Evolutionary conservation across 108 stramenopile species (phyloP), one percentile per base, ranked within the genome.

Genomic region (Seminavis robusta): DNA sequence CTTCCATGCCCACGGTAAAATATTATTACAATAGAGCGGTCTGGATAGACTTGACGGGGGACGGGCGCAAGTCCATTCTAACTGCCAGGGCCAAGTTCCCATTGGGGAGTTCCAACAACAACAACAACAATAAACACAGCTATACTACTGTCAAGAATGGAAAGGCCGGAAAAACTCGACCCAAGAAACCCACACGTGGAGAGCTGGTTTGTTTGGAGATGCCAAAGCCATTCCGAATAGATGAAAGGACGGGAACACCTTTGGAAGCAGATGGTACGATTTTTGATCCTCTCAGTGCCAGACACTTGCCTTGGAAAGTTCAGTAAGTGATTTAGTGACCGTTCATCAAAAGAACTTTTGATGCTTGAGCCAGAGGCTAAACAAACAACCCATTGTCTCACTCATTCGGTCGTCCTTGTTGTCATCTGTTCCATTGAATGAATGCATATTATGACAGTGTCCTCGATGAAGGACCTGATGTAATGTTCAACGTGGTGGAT

Each of bases 401-500:
- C n/a, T n/a, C n/a, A n/a, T n/a, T n/a, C n/a, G n/a, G n/a, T n/a
- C n/a, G n/a, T n/a, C n/a, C n/a, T n/a, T n/a, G n/a, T n/a, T n/a
- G n/a, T n/a, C n/a, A n/a, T n/a, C n/a, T n/a, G n/a, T n/a, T n/a
- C n/a, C n/a, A n/a, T n/a, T n/a, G n/a, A n/a, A n/a, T n/a, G n/a
- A n/a, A n/a, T n/a, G n/a, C n/a, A n/a, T 2, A 26, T 27, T n/a
- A n/a, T n/a, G 17, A 48, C 49, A 76, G 69, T 30, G 85, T 97
- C 2, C 60, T 97, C 24, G 93, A 80, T 37, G 72, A 79, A 49
- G 96, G 96, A 13, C 96, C 96, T 13, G 96, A 97, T 74, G 96
- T 97, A 19, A 95, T 95, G 93, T 97, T 95, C 67, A 81, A 70
- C 41, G 86, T 94, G n/a, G 88, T 88, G 1, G 93, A 97, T 72